Evolutionary conservation across 179 eudicot genomes (phyloP), one percentile per base, ranked within the genome.

Genomic region (Beta lomatogona): DNA sequence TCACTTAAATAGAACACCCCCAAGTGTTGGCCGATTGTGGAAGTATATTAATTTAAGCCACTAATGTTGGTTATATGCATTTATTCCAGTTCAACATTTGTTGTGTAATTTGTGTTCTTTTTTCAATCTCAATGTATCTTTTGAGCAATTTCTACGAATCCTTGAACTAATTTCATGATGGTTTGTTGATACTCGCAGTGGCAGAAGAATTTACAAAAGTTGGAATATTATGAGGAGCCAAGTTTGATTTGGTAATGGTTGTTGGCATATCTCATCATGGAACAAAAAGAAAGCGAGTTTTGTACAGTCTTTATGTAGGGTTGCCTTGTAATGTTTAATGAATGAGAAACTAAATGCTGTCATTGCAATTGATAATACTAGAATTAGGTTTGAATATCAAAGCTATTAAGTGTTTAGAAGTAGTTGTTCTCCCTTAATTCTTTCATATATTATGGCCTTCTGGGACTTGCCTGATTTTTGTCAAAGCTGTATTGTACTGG

Each of bases 181-280:
- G 10, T 8, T 11, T 50, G 31, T 72, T 81, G 15, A 48, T 83
- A 28, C 44, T 78, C 0, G n/a, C 88, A 88, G 91, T 75, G 73
- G 82, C 88, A 13, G 22, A 44, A 74, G 86, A 81, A 41, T 86
- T 88, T 22, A 28, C 79, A 28, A 57, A 74, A 68, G 53, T 58
- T 3, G 80, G 88, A 58, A 21, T 72, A 18, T 67, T 77, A 75
- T 80, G 52, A 45, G 67, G 21, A 22, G 41, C 65, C n/a, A 31
- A 64, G 28, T 46, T 12, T 31, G 12, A 55, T 67, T 18, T 73
- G 7, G 3, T 16, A 76, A 6, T 59, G 76, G 15, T 5, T 4
- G 31, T 60, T 41, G 21, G n/a, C 31, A 75, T 41, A 10, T 76
- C 7, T 61, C 57, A 36, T 48, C 53, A 1, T 60, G 14, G 55